Conservation (phyloP, 1,139 yeast genomes). For the Saccharomyces hybrid region DNA sequence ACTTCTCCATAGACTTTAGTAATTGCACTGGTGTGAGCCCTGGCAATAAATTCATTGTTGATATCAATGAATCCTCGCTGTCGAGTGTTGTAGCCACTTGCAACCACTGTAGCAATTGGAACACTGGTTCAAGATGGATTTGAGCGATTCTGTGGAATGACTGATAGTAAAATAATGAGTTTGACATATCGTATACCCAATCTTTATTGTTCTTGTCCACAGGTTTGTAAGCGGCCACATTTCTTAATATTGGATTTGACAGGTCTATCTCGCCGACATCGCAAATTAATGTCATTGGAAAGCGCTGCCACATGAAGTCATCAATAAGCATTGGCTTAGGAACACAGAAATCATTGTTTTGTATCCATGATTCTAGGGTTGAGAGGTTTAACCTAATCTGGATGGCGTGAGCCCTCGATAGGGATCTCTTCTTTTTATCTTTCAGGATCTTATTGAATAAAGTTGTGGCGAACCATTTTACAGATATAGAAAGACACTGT, state of each 20-base stretch:
- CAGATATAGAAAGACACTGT: constrained; percentile 70
- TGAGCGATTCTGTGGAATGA: constrained; percentile 55
- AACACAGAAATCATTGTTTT: constrained; percentile 51
- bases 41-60: constrained; percentile 50
- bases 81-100: constrained; percentile 68
- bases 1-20: constrained; percentile 62
- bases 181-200: constrained; percentile 27
- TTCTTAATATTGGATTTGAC: constrained; percentile 17
- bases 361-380: constrained; percentile 86
- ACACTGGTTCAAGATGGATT: constrained; percentile 61
- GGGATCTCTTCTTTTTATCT: constrained; percentile 49
- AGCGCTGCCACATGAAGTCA: constrained; percentile 34
- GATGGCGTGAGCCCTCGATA: constrained; percentile 78
- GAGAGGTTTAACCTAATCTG: constrained; percentile 84
- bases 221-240: constrained; percentile 24
- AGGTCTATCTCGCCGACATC: constrained; percentile 28
- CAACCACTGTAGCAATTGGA: constrained; percentile 81
- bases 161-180: constrained; percentile 46
- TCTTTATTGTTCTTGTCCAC: constrained; percentile 15
- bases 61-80: constrained; percentile 49
- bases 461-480: constrained; percentile 68
- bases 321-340: constrained; percentile 43
- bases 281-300: constrained; percentile 38
- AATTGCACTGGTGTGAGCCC: constrained; percentile 64
- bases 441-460: constrained; percentile 68